Evolutionary conservation across 306 rosid genomes (phyloP).

Genomic region (Acacia crassicarpa): DNA sequence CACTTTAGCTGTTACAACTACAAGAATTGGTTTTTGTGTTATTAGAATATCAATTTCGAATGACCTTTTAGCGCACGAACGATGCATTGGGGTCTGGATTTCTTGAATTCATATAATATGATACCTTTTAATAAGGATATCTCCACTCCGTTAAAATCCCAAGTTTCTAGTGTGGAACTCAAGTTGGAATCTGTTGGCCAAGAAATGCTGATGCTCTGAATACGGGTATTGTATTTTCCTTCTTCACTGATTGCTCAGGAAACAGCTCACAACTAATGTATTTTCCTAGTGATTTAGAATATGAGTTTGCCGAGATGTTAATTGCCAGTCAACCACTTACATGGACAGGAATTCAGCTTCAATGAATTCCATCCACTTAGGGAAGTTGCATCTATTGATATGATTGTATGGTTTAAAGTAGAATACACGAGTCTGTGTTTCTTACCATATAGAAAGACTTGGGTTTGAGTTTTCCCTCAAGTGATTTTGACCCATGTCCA

Average conservation of each 20-base stretch:
- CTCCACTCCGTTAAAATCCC: neutral
- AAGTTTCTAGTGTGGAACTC: neutral
- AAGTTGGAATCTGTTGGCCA: neutral
- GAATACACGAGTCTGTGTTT: neutral
- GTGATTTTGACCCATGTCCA: slow-evolving; percentile 1
- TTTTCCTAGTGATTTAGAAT: neutral
- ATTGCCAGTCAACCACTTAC: neutral
- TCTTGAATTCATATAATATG: neutral
- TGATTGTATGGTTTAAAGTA: too few species aligned
- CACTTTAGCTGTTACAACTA: neutral
- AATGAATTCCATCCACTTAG: neutral
- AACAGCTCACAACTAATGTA: neutral
- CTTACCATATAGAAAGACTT: neutral
- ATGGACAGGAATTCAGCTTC: neutral
- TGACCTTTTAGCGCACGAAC: neutral
- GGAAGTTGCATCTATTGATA: neutral
- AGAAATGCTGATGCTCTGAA: neutral
- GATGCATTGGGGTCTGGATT: neutral
- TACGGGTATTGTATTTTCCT: neutral
- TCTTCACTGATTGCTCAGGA: neutral
- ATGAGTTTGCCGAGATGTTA: neutral
- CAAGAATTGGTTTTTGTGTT: neutral
- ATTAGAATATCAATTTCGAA: neutral
- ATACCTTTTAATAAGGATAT: neutral
- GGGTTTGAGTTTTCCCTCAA: neutral